Base-by-base conservation (phyloP, 2,329 filamentous ascomycete genomes). In the Fusarium napiforme region DNA sequence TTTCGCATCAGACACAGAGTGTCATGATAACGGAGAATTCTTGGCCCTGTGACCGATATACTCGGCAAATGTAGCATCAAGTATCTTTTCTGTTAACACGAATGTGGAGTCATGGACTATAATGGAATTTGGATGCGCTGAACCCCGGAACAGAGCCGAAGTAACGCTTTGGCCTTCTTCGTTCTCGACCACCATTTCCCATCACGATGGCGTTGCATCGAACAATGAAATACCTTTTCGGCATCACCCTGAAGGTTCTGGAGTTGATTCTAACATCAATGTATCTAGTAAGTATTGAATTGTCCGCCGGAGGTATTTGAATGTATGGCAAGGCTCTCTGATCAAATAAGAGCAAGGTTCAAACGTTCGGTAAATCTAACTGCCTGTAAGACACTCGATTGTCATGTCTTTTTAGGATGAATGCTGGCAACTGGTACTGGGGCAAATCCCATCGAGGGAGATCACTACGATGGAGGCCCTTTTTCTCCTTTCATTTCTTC, bases 61-160 rank as follows among this genome's bases (percentile, higher is more conserved):
- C 16, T 28, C 21, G 28, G 32, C 36, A 43, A 40, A 59, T 65
- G 59, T 69, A 70, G 12, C 46, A n/a, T 14, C 19, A 69, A 70
- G 59, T 69, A 59, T 23, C 12, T 21, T 52, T 10, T 26, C 28
- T 26, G 42, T 18, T 26, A 26, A 43, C 28, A 36, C 34, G 11
- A n/a, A 42, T 30, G 16, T 32, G 28, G 42, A 45, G 36, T 40
- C 12, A 46, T 34, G n/a, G 23, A 23, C 23, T 23, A 28, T 11
- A n/a, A 46, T 8, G 7, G 28, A 30, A 32, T 32, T 7, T 34
- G 28, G 7, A 26, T 37, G 40, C 42, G n/a, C 23, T 23, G 32
- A 15, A 26, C 18, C 19, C 21, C 12, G 37, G 32, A 50, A 37
- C 18, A 36, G 32, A 16, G 34, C 34, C 15, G 32, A 59, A 18